These are phyloP conservation scores for Tuber aestivum DNA, from an alignment of 495 filamentous ascomycete species.

Conservation along the genomic window DNA sequence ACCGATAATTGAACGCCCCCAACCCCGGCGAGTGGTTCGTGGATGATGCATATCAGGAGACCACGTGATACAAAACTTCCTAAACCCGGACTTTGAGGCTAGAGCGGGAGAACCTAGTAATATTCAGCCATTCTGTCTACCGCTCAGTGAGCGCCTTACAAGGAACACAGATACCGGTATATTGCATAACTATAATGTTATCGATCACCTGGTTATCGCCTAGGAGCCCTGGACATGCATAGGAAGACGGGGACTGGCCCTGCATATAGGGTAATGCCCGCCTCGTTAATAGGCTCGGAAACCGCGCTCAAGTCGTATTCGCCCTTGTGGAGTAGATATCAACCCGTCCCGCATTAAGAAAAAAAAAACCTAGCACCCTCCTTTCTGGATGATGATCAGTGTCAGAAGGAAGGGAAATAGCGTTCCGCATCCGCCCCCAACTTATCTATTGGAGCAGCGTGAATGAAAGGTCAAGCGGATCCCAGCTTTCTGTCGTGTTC, in stretches of 20 bases:
- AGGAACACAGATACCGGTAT: background rate
- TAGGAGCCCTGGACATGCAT: background rate
- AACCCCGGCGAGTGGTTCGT: background rate
- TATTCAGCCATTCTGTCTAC: background rate
- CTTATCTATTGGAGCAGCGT: background rate
- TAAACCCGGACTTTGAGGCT: background rate
- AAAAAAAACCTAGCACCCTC: background rate
- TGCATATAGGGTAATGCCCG: background rate
- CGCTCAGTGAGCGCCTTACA: background rate
- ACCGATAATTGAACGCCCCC: background rate
- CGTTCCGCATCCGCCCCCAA: background rate
- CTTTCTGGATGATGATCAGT: background rate
- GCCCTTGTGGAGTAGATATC: background rate
- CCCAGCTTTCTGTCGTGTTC: background rate
- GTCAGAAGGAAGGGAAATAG: background rate
- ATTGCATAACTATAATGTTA: background rate
- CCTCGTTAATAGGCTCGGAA: background rate
- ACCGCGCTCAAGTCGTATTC: background rate
- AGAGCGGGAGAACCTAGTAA: background rate
- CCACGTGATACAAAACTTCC: background rate
- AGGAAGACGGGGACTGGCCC: background rate
- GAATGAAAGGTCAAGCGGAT: background rate
- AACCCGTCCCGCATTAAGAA: background rate
- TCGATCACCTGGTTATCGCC: background rate
- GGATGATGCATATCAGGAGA: background rate